Evolutionary conservation across 257 asterid species (phyloP).

Genomic region (Pogostemon cablin): DNA sequence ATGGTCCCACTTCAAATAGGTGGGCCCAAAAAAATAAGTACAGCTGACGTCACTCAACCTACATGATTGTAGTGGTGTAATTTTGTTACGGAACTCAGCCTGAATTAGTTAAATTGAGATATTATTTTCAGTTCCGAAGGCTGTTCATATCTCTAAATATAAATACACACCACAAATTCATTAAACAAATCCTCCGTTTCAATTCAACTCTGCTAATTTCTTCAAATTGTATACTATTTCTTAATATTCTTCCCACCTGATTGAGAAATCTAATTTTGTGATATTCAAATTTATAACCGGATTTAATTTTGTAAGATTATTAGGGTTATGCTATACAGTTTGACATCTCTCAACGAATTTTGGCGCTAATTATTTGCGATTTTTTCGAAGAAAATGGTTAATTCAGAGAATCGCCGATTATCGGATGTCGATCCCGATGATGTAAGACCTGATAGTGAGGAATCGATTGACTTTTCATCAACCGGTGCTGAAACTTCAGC

Average conservation of each 20-base stretch:
- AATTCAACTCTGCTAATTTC: no score
- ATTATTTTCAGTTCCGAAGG: not conserved
- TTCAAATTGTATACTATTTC: no score
- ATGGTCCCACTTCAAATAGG: not conserved
- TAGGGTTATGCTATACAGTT: conserved; percentile 18
- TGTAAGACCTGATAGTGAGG: conserved; percentile 36
- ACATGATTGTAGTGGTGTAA: not conserved
- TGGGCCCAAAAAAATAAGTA: not conserved
- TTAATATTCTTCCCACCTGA: no score
- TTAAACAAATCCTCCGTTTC: no score
- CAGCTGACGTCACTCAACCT: not conserved
- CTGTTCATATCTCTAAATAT: not conserved
- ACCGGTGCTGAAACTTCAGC: conserved; percentile 15
- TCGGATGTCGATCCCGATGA: conserved; percentile 34
- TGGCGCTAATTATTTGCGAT: not conserved
- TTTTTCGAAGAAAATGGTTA: conserved; percentile 36
- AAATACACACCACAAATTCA: not conserved
- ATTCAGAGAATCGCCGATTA: conserved; percentile 41
- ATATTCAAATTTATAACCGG: not conserved
- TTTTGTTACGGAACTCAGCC: conserved; percentile 6
- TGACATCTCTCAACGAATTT: not conserved
- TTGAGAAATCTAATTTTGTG: no score
- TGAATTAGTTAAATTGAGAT: not conserved
- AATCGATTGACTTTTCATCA: conserved; percentile 28
- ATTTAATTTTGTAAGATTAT: not conserved